Evolutionary conservation across 202 grass and related monocot species (phyloP), one percentile per base, ranked within the genome.

Genomic region (Cymbopogon flexuosus): DNA sequence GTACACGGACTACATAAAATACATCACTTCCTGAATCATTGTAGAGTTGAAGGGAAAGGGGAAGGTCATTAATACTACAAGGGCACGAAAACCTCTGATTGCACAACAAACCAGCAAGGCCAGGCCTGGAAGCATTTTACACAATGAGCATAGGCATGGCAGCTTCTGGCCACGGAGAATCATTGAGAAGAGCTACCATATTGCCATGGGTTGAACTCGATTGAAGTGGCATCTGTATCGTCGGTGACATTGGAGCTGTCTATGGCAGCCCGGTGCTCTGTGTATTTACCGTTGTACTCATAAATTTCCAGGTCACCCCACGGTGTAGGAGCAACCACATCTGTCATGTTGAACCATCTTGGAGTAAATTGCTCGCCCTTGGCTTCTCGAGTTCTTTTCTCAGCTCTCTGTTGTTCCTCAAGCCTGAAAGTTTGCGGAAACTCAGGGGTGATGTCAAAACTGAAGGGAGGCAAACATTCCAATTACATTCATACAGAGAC

Each of bases 301-400:
- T 90, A 96, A 65, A 99, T 79, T 77, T 93, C 92, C 72, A 99
- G 52, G 1, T 93, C 90, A 22, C 92, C 96, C 96, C 96, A 99
- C 1, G 92, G 96, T 5, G 92, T 93, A 8, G 90, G 64, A 29
- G 57, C 11, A 27, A 96, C 67, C 56, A 84, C 89, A 29, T 87
- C 75, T 0, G 87, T 96, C 58, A 77, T 27, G 37, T 91, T 90
- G 84, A 99, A 99, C 96, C 96, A 99, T 86, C 56, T 86, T 24
- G 96, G 92, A 37, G 88, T 85, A 62, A 90, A 99, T 27, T 91
- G 84, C 37, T 96, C 84, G 0, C 82, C 89, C 73, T 82, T 88
- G 10, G 69, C 81, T 47, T 99, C 96, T 6, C 96, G 88, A 8
- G 39, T 86, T 76, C 90, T 96, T 88, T 91, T 99, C 66, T 99